Base-by-base conservation (phyloP, 176 grass and related monocot species). In the Eleusine coracana region DNA sequence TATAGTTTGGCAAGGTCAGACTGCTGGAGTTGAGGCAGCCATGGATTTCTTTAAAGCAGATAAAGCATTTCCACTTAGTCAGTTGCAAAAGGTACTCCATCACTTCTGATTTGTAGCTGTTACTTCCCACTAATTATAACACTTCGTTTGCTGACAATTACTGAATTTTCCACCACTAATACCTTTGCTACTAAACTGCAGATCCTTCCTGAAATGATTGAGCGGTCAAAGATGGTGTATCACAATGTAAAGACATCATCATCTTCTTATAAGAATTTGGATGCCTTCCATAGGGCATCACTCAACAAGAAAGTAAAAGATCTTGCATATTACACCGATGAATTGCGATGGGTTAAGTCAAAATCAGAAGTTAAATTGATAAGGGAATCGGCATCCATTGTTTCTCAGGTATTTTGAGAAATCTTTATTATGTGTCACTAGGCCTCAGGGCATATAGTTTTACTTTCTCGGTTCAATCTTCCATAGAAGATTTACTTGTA, bases 341-440 rank as follows among this genome's bases (percentile, higher is more conserved):
- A 95, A 86, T 76, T 98, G 23, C 85, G 93, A 59, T 98, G 96
- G 96, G 73, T 93, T 67, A 98, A 98, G 58, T 95, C 96, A 71
- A 68, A 86, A 74, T 89, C 92, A 0, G 96, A 98, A 86, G 67
- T 93, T 66, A 88, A 79, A 69, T 87, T 98, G 67, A 95, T 98
- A 92, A 91, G 87, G 61, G 87, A 91, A 90, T 98, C 93, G 13
- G 96, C 92, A 83, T 93, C 96, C 58, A 93, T 95, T 66, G 96
- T 92, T 64, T 95, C 92, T 69, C 92, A 98, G 92, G 92, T 98
- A 86, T 67, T 86, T 73, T 42, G 16, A 39, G 82, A 31, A 67
- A 55, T 23, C 82, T 52, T 9, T 84, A 52, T 67, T 38, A 52
- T 15, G n/a, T 64, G 38, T 79, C 40, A 49, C 49, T 14, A 13